Conservation (phyloP, 2,329 filamentous ascomycete genomes). For the Beauveria sp. region DNA sequence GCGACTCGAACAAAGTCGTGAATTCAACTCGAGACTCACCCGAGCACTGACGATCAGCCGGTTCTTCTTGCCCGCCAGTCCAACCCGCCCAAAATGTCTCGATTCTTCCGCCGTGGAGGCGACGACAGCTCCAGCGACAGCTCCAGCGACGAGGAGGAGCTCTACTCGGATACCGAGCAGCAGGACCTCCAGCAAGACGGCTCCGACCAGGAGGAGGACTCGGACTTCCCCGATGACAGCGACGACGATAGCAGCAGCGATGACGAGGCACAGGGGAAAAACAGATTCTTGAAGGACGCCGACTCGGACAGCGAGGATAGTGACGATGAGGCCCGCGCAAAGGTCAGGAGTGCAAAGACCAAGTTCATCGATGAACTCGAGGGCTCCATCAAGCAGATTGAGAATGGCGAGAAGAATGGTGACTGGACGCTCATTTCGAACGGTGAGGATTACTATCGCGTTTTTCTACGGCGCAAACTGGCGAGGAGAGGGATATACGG, state of each 20-base stretch:
- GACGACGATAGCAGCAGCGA: constrained; percentile 53
- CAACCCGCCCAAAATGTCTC: constrained; percentile 63
- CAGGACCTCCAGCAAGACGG: constrained; percentile 49
- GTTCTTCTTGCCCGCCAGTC: neutral
- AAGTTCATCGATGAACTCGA: constrained; percentile 94
- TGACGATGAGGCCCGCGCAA: constrained; percentile 75
- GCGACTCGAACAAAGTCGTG: constrained; percentile 15
- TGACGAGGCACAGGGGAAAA: constrained; percentile 63
- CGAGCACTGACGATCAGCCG: constrained; percentile 5
- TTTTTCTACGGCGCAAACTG: neutral
- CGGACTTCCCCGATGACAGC: constrained; percentile 39
- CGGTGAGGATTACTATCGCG: constrained; percentile 47
- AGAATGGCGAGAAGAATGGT: constrained; percentile 95
- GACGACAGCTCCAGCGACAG: constrained; percentile 91
- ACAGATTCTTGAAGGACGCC: constrained; percentile 74
- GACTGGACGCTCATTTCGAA: constrained; percentile 91
- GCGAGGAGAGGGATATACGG: neutral
- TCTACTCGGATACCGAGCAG: constrained; percentile 75
- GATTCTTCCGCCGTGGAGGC: constrained; percentile 83
- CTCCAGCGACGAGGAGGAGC: constrained; percentile 93
- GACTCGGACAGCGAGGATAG: constrained; percentile 72
- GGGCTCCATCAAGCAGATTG: constrained; percentile 79
- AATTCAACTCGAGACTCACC: constrained; percentile 4
- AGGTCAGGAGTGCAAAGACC: constrained; percentile 96
- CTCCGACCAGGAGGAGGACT: constrained; percentile 43